A percentile compares a stretch with the other conserved stretches of the same genome.
Conservation (phyloP, 2,329 filamentous ascomycete genomes). For the Trichoderma simmonsii region DNA sequence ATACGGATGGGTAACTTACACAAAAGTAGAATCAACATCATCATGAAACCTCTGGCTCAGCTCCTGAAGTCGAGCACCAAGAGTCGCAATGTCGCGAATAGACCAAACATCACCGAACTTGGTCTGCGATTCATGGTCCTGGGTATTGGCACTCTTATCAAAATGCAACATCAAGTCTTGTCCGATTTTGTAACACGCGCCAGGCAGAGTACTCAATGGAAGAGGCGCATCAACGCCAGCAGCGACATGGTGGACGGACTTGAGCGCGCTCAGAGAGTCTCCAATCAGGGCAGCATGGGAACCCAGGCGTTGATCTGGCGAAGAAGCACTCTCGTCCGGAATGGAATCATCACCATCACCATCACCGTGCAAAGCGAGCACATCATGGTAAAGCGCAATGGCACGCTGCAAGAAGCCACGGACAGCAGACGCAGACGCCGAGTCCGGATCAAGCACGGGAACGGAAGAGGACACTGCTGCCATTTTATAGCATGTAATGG, state of each 20-base stretch:
- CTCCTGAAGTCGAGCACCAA: conserved; percentile 22
- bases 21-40: background rate
- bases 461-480: conserved; percentile 22
- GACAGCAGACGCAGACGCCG: conserved; percentile 21
- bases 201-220: background rate
- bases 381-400: conserved; percentile 17
- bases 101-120: conserved; percentile 24
- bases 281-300: background rate
- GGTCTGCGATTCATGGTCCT: background rate
- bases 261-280: background rate
- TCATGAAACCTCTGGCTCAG: conserved; percentile 21
- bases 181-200: conserved; percentile 27
- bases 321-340: background rate
- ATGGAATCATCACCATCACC: background rate
- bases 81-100: conserved; percentile 20
- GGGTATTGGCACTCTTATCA: conserved; percentile 1
- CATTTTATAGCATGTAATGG: conserved; percentile 36
- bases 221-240: background rate
- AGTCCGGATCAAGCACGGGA: background rate
- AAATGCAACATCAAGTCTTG: conserved; percentile 27
- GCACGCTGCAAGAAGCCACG: conserved; percentile 23
- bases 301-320: background rate
- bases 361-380: conserved; percentile 13
- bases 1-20: background rate
- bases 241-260: background rate